Base-by-base conservation (phyloP, 2,329 filamentous ascomycete species). In the Diaporthe ilicicola region DNA sequence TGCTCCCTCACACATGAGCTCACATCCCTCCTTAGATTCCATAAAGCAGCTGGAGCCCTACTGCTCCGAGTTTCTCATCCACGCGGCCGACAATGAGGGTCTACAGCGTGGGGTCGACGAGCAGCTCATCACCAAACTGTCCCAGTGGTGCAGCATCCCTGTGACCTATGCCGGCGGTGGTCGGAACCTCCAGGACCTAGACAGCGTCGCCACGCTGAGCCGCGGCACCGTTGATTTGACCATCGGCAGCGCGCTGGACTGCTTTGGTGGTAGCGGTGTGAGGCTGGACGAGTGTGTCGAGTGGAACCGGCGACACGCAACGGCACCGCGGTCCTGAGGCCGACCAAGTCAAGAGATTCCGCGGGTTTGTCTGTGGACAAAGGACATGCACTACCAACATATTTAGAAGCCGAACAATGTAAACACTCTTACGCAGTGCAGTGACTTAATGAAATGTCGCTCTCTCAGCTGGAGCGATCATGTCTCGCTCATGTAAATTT, bases 151-250 rank as follows among this genome's bases (percentile, higher is more conserved):
- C 79, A 91, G 86, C 48, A 95, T 97, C 75, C 96, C 96, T 2
- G 93, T 98, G 19, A 99, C 96, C 1, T 99, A 99, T 83, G 96
- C 96, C 7, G 96, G 96, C 29, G 96, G 96, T n/a, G 96, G 94
- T 50, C 89, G 94, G 68, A 91, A 90, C 76, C 83, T 98, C 46
- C 88, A 91, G 56, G 96, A 99, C 78, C 83, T 99, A 34, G 93
- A 96, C 71, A 86, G 90, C 44, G 96, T 99, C 12, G 92, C 94
- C 83, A 82, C 82, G 51, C 84, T 97, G 74, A 98, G 95, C 80
- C 81, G 83, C 44, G 94, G 94, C 34, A 94, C 91, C 79, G 91
- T 98, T 27, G 95, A 99, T 79, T 85, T 99, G 76, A 99, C 96
- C 0, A 98, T 98, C 78, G 96, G 96, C 15, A 98, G 96, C 80